Base-by-base conservation (phyloP, 306 rosid genomes). In the Comarum palustre region DNA sequence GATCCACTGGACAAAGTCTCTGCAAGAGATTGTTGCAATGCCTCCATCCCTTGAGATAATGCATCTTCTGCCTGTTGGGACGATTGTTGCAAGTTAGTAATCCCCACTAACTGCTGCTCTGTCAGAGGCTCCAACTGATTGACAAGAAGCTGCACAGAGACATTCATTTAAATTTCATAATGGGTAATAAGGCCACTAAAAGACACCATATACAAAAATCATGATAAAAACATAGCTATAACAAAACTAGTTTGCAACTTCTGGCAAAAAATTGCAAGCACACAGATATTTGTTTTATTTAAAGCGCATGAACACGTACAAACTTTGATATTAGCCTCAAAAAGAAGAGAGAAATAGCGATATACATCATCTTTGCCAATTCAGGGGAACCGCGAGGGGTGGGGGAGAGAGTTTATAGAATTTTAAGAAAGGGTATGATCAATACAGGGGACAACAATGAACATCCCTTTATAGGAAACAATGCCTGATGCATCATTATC, bases 11-110 rank as follows among this genome's bases (percentile, higher is more conserved):
- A 90, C 78, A 94, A 79, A 12, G 96, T 91, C 86, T 94, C 97
- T 0, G 97, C 88, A 11, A 94, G 89, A 75, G 97, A 91, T 76
- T 91, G 99, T 63, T 91, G 99, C 82, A 94, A 83, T 52, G 97
- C 97, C 73, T 94, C 99, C 99, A 91, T 94, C 52, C 99, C 99
- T 77, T 94, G 99, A 75, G 97, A 94, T 80, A 94, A 86, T 29
- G 99, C 99, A 78, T 94, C 99, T 85, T 94, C 99, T 8, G 96
- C 99, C 73, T 94, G 97, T 79, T 91, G 99, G 22, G 99, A 94
- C 22, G 99, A 91, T 62, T 91, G 93, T 81, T 91, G 99, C 83
- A 94, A 85, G 85, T 91, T 94, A 60, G 83, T 89, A 63, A 94
- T 83, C 52, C 92, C 96, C 68, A 83, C 73, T 79, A 91, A 68